phyloP scores from a whole-genome alignment of 2,329 filamentous ascomycete species.

The Rhytidhysteron rufulum region DNA sequence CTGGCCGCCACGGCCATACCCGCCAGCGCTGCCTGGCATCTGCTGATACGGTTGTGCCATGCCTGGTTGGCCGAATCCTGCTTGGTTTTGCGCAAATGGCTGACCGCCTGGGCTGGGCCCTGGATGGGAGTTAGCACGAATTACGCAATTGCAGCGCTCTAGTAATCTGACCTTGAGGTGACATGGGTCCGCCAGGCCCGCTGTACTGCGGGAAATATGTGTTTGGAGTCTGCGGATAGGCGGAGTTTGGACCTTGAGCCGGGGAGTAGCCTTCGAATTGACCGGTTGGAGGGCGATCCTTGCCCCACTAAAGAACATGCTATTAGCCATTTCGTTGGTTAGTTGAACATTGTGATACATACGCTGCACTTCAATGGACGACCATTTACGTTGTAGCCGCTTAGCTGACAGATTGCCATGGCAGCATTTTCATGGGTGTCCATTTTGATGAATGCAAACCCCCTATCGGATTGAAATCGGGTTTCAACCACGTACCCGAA shows the following conservation, averaged over 20 bases:
- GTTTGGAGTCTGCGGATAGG: constrained; percentile 73
- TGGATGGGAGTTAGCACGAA: constrained; percentile 39
- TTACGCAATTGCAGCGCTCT: too few species aligned
- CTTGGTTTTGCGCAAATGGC: constrained; percentile 52
- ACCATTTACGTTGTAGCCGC: constrained; percentile 96
- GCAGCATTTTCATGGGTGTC: constrained; percentile 96
- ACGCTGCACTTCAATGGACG: constrained; percentile 97
- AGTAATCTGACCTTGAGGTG: constrained; percentile 49
- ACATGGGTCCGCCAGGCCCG: constrained; percentile 63
- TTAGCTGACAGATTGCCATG: constrained; percentile 97
- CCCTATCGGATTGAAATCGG: constrained; percentile 94
- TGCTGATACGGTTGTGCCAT: constrained; percentile 47
- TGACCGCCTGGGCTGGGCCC: constrained; percentile 59
- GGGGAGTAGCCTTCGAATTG: constrained; percentile 81
- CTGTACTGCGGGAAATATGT: constrained; percentile 93
- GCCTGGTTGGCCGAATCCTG: constrained; percentile 63
- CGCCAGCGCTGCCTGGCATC: constrained; percentile 66
- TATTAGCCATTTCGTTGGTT: constrained; percentile 1
- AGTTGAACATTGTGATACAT: constrained; percentile 56
- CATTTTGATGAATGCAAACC: constrained; percentile 99
- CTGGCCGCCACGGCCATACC: constrained; percentile 73
- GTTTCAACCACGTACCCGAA: constrained; percentile 98
- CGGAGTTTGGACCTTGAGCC: constrained; percentile 67
- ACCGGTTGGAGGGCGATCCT: constrained; percentile 88
- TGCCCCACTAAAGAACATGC: constrained; percentile 75